Evolutionary conservation across 495 filamentous ascomycete genomes (phyloP).

Genomic region (Podospora conica): DNA sequence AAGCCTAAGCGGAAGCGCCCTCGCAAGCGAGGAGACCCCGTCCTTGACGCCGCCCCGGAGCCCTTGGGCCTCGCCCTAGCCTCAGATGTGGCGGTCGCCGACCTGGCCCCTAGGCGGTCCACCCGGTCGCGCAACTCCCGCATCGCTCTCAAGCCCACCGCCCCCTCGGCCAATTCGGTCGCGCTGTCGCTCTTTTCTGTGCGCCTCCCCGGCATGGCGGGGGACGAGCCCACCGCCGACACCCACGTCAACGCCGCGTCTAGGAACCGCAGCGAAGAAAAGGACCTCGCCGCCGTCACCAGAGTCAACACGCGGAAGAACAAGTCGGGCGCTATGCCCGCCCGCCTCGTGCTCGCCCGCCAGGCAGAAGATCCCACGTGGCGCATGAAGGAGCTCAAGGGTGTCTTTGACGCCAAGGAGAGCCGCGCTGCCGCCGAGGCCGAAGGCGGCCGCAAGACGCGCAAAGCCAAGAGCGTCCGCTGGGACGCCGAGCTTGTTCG

Average conservation of each 20-base stretch:
- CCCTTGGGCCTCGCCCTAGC: not conserved
- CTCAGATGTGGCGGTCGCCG: conserved; percentile 1
- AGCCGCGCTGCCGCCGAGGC: not conserved
- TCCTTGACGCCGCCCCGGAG: not conserved
- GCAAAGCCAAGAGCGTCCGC: conserved; percentile 22
- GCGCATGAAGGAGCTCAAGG: conserved; percentile 28
- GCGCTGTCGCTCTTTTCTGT: conserved; percentile 28
- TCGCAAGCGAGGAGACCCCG: conserved; percentile 21
- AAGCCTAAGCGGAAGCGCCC: conserved; percentile 25
- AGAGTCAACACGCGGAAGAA: conserved; percentile 51
- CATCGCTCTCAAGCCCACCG: conserved; percentile 20
- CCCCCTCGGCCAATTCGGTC: conserved; percentile 29
- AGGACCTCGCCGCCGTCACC: conserved; percentile 44
- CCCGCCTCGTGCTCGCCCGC: conserved; percentile 23
- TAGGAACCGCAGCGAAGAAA: conserved; percentile 40
- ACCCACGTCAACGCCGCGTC: conserved; percentile 12
- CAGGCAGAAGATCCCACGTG: conserved; percentile 24
- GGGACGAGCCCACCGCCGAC: conserved; percentile 18
- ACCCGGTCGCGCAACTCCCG: conserved; percentile 23
- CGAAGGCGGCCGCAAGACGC: conserved; percentile 4
- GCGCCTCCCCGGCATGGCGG: conserved; percentile 25
- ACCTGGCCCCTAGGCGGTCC: conserved; percentile 24
- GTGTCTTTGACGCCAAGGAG: conserved; percentile 24
- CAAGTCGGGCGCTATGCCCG: conserved; percentile 38
- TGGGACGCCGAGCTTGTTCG: conserved; percentile 29